Conservation (phyloP, 495 filamentous ascomycete species). For the Barbatosphaeria neglecta region DNA sequence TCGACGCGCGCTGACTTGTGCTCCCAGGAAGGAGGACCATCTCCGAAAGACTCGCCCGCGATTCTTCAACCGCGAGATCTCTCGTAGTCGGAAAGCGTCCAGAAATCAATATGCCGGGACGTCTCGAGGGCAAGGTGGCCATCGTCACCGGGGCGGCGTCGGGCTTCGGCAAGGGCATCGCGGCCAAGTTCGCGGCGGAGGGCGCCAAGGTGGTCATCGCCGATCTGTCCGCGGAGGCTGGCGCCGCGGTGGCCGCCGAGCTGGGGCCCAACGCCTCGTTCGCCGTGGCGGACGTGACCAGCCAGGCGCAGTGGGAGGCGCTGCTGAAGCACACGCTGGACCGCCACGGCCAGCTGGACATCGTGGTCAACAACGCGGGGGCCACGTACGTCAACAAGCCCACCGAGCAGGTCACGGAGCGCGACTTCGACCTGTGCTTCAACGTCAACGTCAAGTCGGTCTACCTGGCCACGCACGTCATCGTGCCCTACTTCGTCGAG, state of each 20-base stretch:
- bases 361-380: slow-evolving; percentile 61
- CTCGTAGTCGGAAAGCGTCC: too few species aligned
- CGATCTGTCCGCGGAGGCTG: slow-evolving; percentile 46
- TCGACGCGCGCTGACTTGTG: too few species aligned
- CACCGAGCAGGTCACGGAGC: slow-evolving; percentile 48
- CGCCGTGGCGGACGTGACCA: slow-evolving; percentile 40
- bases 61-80: too few species aligned
- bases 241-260: slow-evolving; percentile 32
- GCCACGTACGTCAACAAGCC: slow-evolving; percentile 58
- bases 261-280: slow-evolving; percentile 22
- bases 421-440: slow-evolving; percentile 56
- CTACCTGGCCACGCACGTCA: slow-evolving; percentile 39
- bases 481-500: slow-evolving; percentile 43
- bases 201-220: slow-evolving; percentile 46
- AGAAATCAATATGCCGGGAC: slow-evolving; percentile 7
- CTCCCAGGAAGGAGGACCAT: too few species aligned
- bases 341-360: slow-evolving; percentile 41
- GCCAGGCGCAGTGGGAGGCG: slow-evolving; percentile 34
- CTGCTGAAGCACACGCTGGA: slow-evolving; percentile 34
- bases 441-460: slow-evolving; percentile 57
- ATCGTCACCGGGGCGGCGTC: slow-evolving; percentile 39
- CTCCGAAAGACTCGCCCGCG: background rate
- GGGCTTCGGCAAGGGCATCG: slow-evolving; percentile 50
- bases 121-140: slow-evolving; percentile 38
- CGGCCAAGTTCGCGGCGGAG: slow-evolving; percentile 42